Evolutionary conservation across 1,284 basidiomycete species (phyloP).

Genomic region (Boletus sp.): DNA sequence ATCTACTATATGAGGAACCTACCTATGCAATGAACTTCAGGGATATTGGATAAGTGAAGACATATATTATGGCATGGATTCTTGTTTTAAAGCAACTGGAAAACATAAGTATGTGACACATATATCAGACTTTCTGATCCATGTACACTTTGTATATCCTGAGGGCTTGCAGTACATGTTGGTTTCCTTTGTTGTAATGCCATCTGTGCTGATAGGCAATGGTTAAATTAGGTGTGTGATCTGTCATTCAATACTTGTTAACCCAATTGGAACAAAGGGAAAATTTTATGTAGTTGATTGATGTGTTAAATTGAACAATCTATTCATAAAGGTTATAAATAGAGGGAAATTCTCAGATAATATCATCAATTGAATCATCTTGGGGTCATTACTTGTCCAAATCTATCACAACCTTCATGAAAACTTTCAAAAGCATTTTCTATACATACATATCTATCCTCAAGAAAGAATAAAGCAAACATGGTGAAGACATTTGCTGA

Average conservation of each 20-base stretch:
- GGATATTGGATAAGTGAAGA: background rate
- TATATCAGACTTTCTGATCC: background rate
- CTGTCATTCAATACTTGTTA: constrained; percentile 23
- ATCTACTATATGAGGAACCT: too few species aligned
- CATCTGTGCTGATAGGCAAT: too few species aligned
- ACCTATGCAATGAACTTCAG: background rate
- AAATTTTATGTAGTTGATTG: too few species aligned
- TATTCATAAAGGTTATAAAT: constrained; percentile 26
- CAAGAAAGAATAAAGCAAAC: background rate
- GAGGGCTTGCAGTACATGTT: background rate
- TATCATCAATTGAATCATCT: constrained; percentile 27
- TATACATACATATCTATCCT: background rate
- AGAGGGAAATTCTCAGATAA: constrained; percentile 21
- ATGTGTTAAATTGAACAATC: constrained; percentile 29
- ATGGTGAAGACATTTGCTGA: background rate
- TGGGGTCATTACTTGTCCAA: constrained; percentile 34
- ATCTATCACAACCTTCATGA: constrained; percentile 20
- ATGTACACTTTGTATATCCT: background rate
- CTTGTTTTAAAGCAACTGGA: background rate
- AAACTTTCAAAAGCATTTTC: background rate
- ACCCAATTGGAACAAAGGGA: constrained; percentile 11
- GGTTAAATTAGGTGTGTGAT: constrained; percentile 24
- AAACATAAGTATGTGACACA: background rate
- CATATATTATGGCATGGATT: background rate
- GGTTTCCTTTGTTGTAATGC: too few species aligned